These are phyloP conservation scores for Talaromyces pinophilus DNA, from an alignment of 2,329 filamentous ascomycete species.

Conservation along the genomic window DNA sequence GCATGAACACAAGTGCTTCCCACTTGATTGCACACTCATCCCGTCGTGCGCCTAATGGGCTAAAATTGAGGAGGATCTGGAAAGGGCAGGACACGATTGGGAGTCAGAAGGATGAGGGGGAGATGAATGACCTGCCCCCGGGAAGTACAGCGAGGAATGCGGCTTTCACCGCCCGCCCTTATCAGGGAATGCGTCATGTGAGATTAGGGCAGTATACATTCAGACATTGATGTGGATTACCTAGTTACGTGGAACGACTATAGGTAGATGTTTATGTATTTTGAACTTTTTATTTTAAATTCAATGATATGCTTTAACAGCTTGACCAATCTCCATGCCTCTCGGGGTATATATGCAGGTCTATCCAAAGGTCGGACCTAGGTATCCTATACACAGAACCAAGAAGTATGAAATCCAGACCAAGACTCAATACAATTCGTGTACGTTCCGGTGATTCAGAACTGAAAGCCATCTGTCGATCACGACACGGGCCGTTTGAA, in stretches of 20 bases:
- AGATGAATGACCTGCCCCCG: conserved; percentile 23
- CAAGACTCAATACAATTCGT: conserved; percentile 1
- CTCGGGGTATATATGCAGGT: conserved; percentile 9
- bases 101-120: conserved; percentile 28
- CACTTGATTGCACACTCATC: conserved; percentile 36
- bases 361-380: background rate
- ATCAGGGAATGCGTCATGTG: conserved; percentile 17
- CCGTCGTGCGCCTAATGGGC: conserved; percentile 32
- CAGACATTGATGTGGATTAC: background rate
- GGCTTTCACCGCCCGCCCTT: conserved; percentile 22
- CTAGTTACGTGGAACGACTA: background rate
- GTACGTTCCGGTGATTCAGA: background rate
- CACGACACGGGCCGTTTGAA: conserved; percentile 28
- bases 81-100: conserved; percentile 25
- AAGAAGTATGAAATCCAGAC: background rate
- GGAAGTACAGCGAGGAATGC: background rate
- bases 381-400: background rate
- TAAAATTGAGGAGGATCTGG: conserved; percentile 18
- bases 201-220: conserved; percentile 7
- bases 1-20: conserved; percentile 34
- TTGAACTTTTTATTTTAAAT: background rate
- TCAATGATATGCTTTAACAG: background rate
- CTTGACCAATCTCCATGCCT: background rate
- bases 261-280: too few species aligned
- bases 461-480: background rate